phyloP scores from a whole-genome alignment of 2,329 filamentous ascomycete genomes.

The Pleoardoris graminearum region DNA sequence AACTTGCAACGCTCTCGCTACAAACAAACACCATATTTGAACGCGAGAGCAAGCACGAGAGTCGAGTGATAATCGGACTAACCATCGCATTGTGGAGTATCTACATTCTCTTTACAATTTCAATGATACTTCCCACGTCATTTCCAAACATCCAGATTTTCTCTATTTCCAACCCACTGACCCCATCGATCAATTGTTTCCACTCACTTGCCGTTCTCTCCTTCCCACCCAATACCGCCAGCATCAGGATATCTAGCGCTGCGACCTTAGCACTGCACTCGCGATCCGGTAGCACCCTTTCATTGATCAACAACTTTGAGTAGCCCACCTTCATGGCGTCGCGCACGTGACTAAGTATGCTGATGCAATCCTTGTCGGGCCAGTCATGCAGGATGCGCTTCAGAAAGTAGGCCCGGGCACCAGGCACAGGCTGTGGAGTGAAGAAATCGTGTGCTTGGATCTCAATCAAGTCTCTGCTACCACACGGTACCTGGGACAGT shows the following conservation, averaged over 20 bases:
- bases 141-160: background rate
- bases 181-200: background rate
- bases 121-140: background rate
- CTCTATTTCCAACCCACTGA: background rate
- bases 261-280: slow-evolving; percentile 1
- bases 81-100: background rate
- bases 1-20: too few relatives aligned
- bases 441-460: slow-evolving; percentile 29
- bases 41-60: too few relatives aligned
- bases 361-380: slow-evolving; percentile 13
- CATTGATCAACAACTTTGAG: slow-evolving; percentile 12
- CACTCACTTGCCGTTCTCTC: background rate
- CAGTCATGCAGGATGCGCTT: slow-evolving; percentile 19
- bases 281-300: slow-evolving; percentile 9
- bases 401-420: slow-evolving; percentile 30
- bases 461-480: background rate
- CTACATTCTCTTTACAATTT: background rate
- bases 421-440: slow-evolving; percentile 27
- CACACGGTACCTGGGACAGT: background rate
- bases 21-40: too few relatives aligned
- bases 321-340: slow-evolving; percentile 19
- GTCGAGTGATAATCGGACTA: background rate
- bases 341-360: slow-evolving; percentile 12
- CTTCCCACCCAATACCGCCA: background rate
- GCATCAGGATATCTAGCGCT: slow-evolving; percentile 7